Evolutionary conservation across 495 filamentous ascomycete species (phyloP), one percentile per base, ranked within the genome.

Genomic region (Annulohypoxylon maeteangense): DNA sequence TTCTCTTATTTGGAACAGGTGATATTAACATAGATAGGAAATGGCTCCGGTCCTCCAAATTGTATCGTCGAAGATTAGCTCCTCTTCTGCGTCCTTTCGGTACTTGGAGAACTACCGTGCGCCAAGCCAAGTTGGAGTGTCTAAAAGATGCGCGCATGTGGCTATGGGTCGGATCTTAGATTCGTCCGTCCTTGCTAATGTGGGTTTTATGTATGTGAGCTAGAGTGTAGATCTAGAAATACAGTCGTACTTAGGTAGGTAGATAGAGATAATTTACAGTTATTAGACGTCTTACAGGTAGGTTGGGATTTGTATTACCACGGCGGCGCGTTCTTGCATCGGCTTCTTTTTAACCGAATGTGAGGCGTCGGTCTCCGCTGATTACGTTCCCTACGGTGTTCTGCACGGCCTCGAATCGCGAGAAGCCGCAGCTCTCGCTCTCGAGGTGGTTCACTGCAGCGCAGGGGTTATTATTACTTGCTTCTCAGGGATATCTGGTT

Each of bases 371-470:
- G 54, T 72, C 32, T 16, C 57, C 54, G 60, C 59, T 67, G 23
- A 72, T 36, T 38, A 72, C 7, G 54, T 72, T 32, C 36, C 38
- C 5, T n/a, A 67, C 51, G 32, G 23, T 64, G 11, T 29, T 64
- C 64, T 72, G 69, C 81, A 78, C 76, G 14, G 55, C 51, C 32
- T 75, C 74, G 67, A 88, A 88, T 48, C 81, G 77, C 67, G 83
- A 83, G 51, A 76, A 85, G 1, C 65, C 65, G 69, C 86, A 89
- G 0, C 72, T 67, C 71, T 87, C 86, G 74, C 84, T 87, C 70
- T 88, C 86, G 12, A 87, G 70, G 63, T 87, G 86, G 66, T 81
- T 83, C 72, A 87, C 58, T 72, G 7, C n/a, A 6, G 10, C 56
- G 22, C 4, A 18, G 23, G 27, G 23, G 11, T 50, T 50, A 34